Base-by-base conservation (phyloP, 2,329 filamentous ascomycete genomes). In the Harringtonia aguacate region DNA sequence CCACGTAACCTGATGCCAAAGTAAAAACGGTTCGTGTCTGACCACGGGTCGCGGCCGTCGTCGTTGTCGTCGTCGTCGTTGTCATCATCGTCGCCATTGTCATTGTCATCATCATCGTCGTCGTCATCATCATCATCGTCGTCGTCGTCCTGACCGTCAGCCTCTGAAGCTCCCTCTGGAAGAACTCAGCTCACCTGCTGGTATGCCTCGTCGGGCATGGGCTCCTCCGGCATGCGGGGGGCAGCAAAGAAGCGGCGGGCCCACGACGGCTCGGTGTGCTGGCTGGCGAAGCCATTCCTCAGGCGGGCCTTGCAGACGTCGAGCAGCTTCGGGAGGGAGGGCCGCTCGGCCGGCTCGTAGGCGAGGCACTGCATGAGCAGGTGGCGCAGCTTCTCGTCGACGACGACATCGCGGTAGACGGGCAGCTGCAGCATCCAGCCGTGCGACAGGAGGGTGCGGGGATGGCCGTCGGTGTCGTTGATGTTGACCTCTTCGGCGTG, bases 351-450 rank as follows among this genome's bases (percentile, higher is more conserved):
- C 4, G 46, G 47, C 2, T 18, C 5, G 37, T 52, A 47, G 34
- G 47, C 45, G 9, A 47, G 28, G 36, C 49, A 48, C n/a, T 40
- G 37, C 38, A 44, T 41, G 20, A 50, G n/a, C 3, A 47, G 20
- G 17, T 46, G 18, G 36, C 43, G 31, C 28, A 52, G 45, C 8
- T 18, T 27, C 13, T 9, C n/a, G 10, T 47, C 48, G 14, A 46
- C 3, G 13, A 9, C 3, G 14, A 12, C 8, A n/a, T 34, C 8
- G 28, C 3, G 30, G 7, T 21, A 37, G 33, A 1, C 3, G 5
- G 4, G n/a, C 3, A 8, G 31, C 13, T 14, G 28, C 22, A 50
- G 37, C 10, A 35, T 18, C 22, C 33, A 46, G 3, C 39, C 48
- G 33, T 42, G 41, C 3, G 45, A 38, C 21, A 29, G 6, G 10